Conservation (phyloP, 179 eudicot species). For the Camellia oleifera region DNA sequence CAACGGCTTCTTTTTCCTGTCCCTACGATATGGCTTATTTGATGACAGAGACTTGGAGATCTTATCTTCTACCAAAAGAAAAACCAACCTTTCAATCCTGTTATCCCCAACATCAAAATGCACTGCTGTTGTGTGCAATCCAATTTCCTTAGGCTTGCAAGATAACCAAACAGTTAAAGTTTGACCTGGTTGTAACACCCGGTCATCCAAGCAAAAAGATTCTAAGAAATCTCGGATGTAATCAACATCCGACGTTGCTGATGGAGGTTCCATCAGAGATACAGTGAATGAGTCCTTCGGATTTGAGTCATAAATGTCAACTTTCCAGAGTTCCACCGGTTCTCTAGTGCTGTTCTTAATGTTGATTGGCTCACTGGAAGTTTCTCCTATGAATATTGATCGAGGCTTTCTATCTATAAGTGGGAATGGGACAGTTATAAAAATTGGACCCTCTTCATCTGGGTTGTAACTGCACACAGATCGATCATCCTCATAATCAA, state of each 20-base stretch:
- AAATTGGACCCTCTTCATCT: conserved; percentile 55
- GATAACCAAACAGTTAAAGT: conserved; percentile 71
- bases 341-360: conserved; percentile 57
- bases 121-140: conserved; percentile 71
- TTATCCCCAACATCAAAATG: conserved; percentile 64
- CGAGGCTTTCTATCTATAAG: conserved; percentile 56
- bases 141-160: conserved; percentile 79
- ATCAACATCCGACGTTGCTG: conserved; percentile 35
- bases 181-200: conserved; percentile 53
- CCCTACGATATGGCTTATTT: conserved; percentile 53
- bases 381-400: conserved; percentile 56
- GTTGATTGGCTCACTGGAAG: conserved; percentile 45
- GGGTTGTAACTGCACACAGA: conserved; percentile 61
- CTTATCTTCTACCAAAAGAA: conserved; percentile 76
- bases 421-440: conserved; percentile 80
- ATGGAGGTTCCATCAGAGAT: conserved; percentile 80
- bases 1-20: conserved; percentile 38
- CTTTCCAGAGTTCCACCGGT: conserved; percentile 58
- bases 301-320: conserved; percentile 69
- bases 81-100: conserved; percentile 66
- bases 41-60: conserved; percentile 66
- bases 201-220: conserved; percentile 57
- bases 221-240: conserved; percentile 52
- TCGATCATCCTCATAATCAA: conserved; percentile 62
- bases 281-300: conserved; percentile 71